Conservation (phyloP, 345 rosid species). For the Citrus hindsii region DNA sequence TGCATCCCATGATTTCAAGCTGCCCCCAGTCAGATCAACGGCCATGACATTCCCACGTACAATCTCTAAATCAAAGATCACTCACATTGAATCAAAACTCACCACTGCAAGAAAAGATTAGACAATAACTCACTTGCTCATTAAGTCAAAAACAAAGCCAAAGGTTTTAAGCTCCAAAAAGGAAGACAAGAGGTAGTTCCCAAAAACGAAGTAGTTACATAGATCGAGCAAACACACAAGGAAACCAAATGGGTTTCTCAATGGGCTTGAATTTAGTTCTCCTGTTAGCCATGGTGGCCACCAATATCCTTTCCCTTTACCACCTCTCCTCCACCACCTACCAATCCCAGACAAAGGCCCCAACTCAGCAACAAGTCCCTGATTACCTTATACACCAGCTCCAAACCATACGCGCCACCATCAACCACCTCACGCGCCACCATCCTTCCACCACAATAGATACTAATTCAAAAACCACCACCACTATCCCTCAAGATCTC, state of each 20-base stretch:
- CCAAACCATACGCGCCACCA: conserved; percentile 86
- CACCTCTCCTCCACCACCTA: conserved; percentile 72
- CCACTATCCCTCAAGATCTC: conserved; percentile 68
- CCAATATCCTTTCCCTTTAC: conserved; percentile 91
- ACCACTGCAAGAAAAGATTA: not conserved
- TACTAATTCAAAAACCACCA: conserved; percentile 11
- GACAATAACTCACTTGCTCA: not conserved
- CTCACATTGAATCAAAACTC: not conserved
- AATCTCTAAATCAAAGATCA: not conserved
- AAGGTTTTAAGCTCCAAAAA: not conserved
- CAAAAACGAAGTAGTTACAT: not conserved
- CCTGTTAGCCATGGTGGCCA: conserved; percentile 91
- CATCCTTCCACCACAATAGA: conserved; percentile 35
- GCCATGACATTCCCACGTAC: not conserved
- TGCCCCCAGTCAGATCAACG: not conserved
- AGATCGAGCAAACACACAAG: not conserved
- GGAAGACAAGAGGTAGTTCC: not conserved
- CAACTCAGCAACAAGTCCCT: conserved; percentile 52
- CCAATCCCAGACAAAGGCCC: conserved; percentile 61
- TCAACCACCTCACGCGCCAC: conserved; percentile 84
- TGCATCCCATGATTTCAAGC: not conserved
- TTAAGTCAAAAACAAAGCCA: not conserved
- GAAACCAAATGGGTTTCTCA: conserved; percentile 61
- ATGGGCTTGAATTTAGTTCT: conserved; percentile 86
- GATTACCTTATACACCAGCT: conserved; percentile 86